Evolutionary conservation across 1,284 basidiomycete species (phyloP).

Genomic region (Naganishia sp.): DNA sequence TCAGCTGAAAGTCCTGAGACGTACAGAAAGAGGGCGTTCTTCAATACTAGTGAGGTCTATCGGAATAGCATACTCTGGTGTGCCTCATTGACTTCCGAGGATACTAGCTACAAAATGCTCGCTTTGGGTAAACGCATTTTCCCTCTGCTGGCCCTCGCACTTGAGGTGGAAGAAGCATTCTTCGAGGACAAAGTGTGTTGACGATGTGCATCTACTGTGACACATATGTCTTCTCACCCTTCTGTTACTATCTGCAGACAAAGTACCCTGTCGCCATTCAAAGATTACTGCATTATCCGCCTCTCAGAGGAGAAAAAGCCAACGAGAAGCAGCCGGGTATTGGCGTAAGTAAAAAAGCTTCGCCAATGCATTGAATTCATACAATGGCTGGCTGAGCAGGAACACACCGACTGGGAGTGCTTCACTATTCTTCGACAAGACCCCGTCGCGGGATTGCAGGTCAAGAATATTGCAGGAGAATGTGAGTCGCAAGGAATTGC

Average conservation of each 20-base stretch:
- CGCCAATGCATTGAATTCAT: neutral
- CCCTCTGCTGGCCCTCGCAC: constrained; percentile 78
- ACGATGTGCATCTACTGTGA: neutral
- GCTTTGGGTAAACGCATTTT: constrained; percentile 70
- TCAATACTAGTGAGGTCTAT: constrained; percentile 57
- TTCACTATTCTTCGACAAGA: constrained; percentile 76
- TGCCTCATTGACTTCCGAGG: no score
- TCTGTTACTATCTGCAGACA: constrained; percentile 39
- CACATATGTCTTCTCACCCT: no score
- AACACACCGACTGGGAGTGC: constrained; percentile 48
- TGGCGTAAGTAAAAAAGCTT: constrained; percentile 57
- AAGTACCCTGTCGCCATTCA: constrained; percentile 64
- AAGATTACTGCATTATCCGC: constrained; percentile 78
- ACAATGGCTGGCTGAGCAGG: constrained; percentile 17
- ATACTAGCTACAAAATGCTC: constrained; percentile 65
- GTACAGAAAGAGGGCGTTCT: constrained; percentile 37
- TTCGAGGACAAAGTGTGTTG: constrained; percentile 73
- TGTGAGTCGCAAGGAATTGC: constrained; percentile 47
- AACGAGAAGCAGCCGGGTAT: constrained; percentile 73
- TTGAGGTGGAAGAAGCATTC: constrained; percentile 71
- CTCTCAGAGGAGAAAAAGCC: constrained; percentile 62
- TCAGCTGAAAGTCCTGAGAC: neutral
- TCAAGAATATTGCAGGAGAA: constrained; percentile 64
- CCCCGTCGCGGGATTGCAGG: constrained; percentile 61
- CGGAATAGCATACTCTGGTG: no score